Conservation (phyloP, 495 filamentous ascomycete species). For the Patellaria atrata region DNA sequence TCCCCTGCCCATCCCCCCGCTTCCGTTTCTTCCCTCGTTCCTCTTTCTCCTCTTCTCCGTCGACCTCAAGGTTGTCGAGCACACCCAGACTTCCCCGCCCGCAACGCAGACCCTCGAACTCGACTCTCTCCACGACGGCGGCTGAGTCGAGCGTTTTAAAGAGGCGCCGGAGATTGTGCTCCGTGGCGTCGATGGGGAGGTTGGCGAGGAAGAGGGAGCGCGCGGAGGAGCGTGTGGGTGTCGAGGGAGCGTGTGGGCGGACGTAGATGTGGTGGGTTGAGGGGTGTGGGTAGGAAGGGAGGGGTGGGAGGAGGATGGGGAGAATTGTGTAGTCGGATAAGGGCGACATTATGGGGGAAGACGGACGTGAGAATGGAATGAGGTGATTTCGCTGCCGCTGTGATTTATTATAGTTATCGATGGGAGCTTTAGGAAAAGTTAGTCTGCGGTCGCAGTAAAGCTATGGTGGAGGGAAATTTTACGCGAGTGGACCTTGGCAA, state of each 20-base stretch:
- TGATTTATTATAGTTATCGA: too few species aligned
- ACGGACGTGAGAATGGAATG: constrained; percentile 8
- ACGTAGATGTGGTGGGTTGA: constrained; percentile 72
- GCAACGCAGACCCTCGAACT: constrained; percentile 58
- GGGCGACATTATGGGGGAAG: constrained; percentile 5
- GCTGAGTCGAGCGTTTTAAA: constrained; percentile 51
- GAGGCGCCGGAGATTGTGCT: constrained; percentile 56
- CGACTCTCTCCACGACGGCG: constrained; percentile 58
- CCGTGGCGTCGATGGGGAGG: constrained; percentile 70
- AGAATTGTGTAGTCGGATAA: constrained; percentile 24
- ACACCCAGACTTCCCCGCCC: constrained; percentile 13
- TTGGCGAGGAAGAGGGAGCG: constrained; percentile 81
- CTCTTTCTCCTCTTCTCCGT: constrained; percentile 42
- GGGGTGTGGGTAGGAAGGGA: constrained; percentile 4
- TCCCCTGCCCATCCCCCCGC: constrained; percentile 27
- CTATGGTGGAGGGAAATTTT: too few species aligned
- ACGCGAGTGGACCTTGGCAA: too few species aligned
- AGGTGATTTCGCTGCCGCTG: constrained; percentile 2
- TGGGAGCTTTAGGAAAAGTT: too few species aligned
- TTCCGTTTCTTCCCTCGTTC: constrained; percentile 38
- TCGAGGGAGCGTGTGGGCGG: constrained; percentile 63
- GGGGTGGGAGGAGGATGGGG: constrained; percentile 13
- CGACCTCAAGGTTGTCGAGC: neutral
- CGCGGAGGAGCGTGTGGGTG: constrained; percentile 41
- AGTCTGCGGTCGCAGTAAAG: too few species aligned